phyloP scores from a whole-genome alignment of 169 alveolate species.

The Eimeria maxima region DNA sequence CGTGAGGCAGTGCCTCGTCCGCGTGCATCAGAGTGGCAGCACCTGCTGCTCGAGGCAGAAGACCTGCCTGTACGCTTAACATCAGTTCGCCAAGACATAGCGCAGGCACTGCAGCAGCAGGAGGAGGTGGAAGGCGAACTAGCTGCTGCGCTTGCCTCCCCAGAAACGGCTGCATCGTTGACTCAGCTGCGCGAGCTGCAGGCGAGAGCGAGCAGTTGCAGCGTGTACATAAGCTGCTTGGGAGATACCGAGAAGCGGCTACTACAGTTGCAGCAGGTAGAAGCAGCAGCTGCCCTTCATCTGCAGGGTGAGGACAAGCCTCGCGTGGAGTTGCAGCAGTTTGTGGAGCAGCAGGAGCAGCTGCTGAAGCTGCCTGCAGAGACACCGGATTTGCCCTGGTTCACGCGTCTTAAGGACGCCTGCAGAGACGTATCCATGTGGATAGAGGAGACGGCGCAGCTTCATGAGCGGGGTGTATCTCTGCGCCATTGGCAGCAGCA shows the following conservation, averaged over 20 bases:
- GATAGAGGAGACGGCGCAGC: conserved; percentile 65
- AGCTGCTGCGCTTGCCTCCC: conserved; percentile 63
- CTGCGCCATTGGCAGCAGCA: conserved; percentile 83
- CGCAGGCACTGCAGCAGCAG: conserved; percentile 81
- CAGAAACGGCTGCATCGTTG: conserved; percentile 75
- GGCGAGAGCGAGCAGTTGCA: conserved; percentile 76
- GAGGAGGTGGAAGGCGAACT: conserved; percentile 77
- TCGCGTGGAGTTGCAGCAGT: conserved; percentile 72
- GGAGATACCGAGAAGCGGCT: conserved; percentile 72
- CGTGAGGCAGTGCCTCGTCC: conserved; percentile 77
- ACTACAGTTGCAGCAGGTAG: conserved; percentile 76
- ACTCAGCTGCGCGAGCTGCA: conserved; percentile 77
- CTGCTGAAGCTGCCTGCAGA: conserved; percentile 80
- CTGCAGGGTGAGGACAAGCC: conserved; percentile 70
- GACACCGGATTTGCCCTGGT: conserved; percentile 81
- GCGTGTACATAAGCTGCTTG: conserved; percentile 75
- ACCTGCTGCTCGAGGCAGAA: conserved; percentile 78
- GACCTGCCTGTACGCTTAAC: conserved; percentile 81
- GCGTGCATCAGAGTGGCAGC: conserved; percentile 77
- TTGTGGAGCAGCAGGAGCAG: conserved; percentile 79
- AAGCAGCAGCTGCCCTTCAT: conserved; percentile 72
- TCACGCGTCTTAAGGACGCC: conserved; percentile 78
- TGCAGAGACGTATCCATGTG: conserved; percentile 69
- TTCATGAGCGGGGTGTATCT: conserved; percentile 70
- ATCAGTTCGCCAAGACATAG: conserved; percentile 74